phyloP scores from a whole-genome alignment of 768 basidiomycete species.

The Lyophyllum semitale region DNA sequence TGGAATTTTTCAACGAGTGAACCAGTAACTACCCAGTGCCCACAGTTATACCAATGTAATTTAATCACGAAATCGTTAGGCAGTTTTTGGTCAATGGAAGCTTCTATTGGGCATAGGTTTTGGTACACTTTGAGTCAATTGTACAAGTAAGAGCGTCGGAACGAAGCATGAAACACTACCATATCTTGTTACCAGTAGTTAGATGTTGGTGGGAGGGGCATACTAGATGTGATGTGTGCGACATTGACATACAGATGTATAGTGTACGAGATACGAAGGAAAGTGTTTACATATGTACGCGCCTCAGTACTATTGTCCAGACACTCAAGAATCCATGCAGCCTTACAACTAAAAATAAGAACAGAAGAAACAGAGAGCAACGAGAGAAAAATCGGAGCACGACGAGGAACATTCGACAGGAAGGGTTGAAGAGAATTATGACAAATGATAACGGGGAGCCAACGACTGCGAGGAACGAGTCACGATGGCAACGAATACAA shows the following conservation, averaged over 20 bases:
- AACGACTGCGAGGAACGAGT: not conserved
- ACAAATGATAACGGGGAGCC: not conserved
- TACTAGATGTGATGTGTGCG: not conserved
- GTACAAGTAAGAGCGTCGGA: slow-evolving; percentile 10
- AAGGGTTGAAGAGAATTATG: not conserved
- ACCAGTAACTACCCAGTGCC: not conserved
- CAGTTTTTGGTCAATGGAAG: not conserved
- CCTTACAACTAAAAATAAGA: slow-evolving; percentile 13
- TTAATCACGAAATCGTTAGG: not conserved
- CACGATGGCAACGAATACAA: slow-evolving; percentile 17
- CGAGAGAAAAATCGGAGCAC: slow-evolving; percentile 18
- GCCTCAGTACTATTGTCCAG: slow-evolving; percentile 17
- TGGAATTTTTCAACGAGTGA: slow-evolving; percentile 76
- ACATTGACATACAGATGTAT: slow-evolving; percentile 6
- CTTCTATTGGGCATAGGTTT: slow-evolving; percentile 4
- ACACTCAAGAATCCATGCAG: slow-evolving; percentile 15
- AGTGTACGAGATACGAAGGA: not conserved
- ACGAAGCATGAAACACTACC: not conserved
- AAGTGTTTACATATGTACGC: slow-evolving; percentile 6
- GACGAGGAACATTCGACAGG: slow-evolving; percentile 10
- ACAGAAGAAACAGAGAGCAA: slow-evolving; percentile 10
- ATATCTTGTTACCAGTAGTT: not conserved
- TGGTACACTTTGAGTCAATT: slow-evolving; percentile 8
- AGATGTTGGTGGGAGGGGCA: not conserved
- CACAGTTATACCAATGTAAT: not conserved